phyloP scores from a whole-genome alignment of 192 early-diverging fungal genomes.

The Backusella morwellensis region DNA sequence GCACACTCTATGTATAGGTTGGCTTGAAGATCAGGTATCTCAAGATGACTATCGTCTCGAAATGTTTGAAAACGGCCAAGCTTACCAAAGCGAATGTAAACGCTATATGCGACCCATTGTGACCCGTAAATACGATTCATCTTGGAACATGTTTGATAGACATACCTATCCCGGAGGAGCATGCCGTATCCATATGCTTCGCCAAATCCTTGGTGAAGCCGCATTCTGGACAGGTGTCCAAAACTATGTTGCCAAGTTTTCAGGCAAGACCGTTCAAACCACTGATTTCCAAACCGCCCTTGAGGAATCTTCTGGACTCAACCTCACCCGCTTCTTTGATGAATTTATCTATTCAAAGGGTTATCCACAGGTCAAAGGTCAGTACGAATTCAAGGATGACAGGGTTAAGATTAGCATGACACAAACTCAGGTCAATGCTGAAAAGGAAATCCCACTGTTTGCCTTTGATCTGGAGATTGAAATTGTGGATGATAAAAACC shows the following conservation, averaged over 20 bases:
- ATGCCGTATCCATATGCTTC: constrained; percentile 52
- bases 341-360: constrained; percentile 69
- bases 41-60: constrained; percentile 37
- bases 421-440: constrained; percentile 44
- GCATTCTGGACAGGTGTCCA: constrained; percentile 49
- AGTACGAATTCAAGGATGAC: constrained; percentile 58
- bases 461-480: constrained; percentile 42
- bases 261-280: constrained; percentile 43
- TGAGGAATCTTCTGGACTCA: constrained; percentile 54
- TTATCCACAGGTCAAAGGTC: constrained; percentile 50
- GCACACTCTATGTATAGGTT: constrained; percentile 3
- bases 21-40: constrained; percentile 35
- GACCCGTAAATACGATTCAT: constrained; percentile 43
- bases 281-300: constrained; percentile 48
- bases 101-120: constrained; percentile 46
- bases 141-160: constrained; percentile 52
- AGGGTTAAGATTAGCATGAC: constrained; percentile 51
- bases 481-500: constrained; percentile 33
- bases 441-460: constrained; percentile 42
- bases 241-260: constrained; percentile 42
- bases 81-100: constrained; percentile 22
- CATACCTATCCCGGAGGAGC: constrained; percentile 56
- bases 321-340: constrained; percentile 61
- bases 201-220: constrained; percentile 42
- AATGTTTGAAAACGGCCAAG: constrained; percentile 29